phyloP scores from a whole-genome alignment of 352 stramenopile species.

The Pelagophyceae sp. region DNA sequence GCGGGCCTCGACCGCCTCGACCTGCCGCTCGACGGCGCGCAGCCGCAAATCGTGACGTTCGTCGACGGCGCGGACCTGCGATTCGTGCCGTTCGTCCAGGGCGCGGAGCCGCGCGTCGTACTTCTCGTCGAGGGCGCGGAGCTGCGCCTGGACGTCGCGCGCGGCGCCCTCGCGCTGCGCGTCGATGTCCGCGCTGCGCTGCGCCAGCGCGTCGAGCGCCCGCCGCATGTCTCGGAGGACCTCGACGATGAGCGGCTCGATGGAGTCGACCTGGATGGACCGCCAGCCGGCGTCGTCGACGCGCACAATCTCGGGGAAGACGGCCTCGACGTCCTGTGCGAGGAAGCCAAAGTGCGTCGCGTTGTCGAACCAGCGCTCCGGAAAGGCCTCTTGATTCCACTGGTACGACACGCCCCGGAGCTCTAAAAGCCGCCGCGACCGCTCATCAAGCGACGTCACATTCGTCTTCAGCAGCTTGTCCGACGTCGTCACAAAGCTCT shows the following conservation, averaged over 20 bases:
- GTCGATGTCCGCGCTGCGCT: no score
- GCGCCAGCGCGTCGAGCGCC: no score
- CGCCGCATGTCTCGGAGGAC: no score
- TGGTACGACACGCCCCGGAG: conserved; percentile 29
- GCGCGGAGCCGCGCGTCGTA: no score
- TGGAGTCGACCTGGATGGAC: conserved; percentile 26
- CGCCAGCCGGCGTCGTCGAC: conserved; percentile 25
- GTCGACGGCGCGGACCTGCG: no score
- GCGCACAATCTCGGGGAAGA: conserved; percentile 30
- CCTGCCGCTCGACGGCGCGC: no score
- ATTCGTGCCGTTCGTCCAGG: no score
- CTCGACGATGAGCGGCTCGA: conserved; percentile 24
- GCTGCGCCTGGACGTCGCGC: no score
- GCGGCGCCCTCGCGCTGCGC: no score
- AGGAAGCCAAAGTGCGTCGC: conserved; percentile 32
- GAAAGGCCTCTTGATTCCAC: conserved; percentile 22
- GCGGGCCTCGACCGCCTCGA: no score
- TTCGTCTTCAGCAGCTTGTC: conserved; percentile 28
- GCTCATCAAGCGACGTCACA: conserved; percentile 17
- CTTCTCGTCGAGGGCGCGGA: no score
- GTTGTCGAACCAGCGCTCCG: conserved; percentile 23
- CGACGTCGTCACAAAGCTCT: conserved; percentile 21
- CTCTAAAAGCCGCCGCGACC: background rate
- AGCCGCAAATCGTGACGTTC: no score
- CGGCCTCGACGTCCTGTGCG: conserved; percentile 31